Evolutionary conservation across 768 basidiomycete species (phyloP).

Genomic region (Lyophyllum semitale): DNA sequence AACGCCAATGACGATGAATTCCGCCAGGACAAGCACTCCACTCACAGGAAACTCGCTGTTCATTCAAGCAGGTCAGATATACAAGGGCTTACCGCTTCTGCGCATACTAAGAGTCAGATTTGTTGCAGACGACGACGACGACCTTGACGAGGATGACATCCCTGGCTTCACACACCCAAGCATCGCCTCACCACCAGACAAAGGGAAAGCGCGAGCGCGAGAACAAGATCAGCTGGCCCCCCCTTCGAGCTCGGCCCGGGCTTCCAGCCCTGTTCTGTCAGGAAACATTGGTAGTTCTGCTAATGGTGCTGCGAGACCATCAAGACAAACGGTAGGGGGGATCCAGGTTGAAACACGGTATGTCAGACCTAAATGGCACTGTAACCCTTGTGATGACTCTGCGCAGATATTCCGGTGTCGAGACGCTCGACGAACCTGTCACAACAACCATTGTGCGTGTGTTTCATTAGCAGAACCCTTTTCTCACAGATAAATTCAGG

Average conservation of each 20-base stretch:
- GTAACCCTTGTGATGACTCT: background rate
- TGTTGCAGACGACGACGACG: slow-evolving; percentile 71
- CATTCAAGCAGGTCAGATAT: slow-evolving; percentile 71
- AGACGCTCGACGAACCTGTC: slow-evolving; percentile 93
- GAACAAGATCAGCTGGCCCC: slow-evolving; percentile 54
- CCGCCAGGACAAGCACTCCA: slow-evolving; percentile 44
- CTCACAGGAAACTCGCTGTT: slow-evolving; percentile 70
- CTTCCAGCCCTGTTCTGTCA: slow-evolving; percentile 46
- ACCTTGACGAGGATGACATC: slow-evolving; percentile 79
- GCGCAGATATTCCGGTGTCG: slow-evolving; percentile 72
- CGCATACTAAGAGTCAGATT: slow-evolving; percentile 5
- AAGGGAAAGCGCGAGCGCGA: slow-evolving; percentile 71
- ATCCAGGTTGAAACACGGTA: slow-evolving; percentile 88
- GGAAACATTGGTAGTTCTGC: slow-evolving; percentile 71
- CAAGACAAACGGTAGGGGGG: slow-evolving; percentile 77
- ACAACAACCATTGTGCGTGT: slow-evolving; percentile 79
- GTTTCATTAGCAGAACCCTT: background rate
- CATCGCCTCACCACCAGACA: slow-evolving; percentile 54
- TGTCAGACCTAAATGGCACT: slow-evolving; percentile 16
- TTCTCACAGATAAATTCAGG: slow-evolving; percentile 44
- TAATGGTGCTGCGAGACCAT: slow-evolving; percentile 38
- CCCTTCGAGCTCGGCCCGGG: slow-evolving; percentile 35
- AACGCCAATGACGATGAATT: slow-evolving; percentile 34
- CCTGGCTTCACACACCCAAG: slow-evolving; percentile 76
- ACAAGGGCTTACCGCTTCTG: background rate